Percentiles rank a stretch among this genome's conserved stretches.
Conservation (phyloP, 495 filamentous ascomycete species). For the Aspergillus leporis region DNA sequence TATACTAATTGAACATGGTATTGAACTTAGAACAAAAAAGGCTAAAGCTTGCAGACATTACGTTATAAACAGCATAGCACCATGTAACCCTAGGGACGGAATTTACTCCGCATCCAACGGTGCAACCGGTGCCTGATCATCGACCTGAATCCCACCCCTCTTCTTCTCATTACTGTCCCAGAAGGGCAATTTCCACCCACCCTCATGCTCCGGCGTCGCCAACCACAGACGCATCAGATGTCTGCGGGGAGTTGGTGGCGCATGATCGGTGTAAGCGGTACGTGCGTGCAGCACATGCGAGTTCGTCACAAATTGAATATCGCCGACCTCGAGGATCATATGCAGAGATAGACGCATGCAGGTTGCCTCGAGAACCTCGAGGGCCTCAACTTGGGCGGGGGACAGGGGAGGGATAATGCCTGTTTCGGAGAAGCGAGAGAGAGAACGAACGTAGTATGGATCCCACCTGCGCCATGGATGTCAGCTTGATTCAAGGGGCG, state of each 20-base stretch:
- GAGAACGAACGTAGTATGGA: constrained; percentile 72
- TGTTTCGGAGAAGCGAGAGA: constrained; percentile 63
- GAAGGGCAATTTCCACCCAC: constrained; percentile 83
- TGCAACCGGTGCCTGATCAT: constrained; percentile 67
- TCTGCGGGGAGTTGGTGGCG: constrained; percentile 61
- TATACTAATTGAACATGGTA: constrained; percentile 10
- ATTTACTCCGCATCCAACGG: constrained; percentile 73
- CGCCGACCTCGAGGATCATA: constrained; percentile 77
- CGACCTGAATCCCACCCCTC: constrained; percentile 82
- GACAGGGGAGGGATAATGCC: constrained; percentile 69
- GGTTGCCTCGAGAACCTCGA: constrained; percentile 65
- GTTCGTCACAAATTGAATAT: constrained; percentile 76
- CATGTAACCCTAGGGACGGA: background rate
- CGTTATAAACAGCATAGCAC: constrained; percentile 8
- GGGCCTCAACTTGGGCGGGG: constrained; percentile 61
- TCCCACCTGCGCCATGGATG: constrained; percentile 61
- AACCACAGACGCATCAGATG: constrained; percentile 89
- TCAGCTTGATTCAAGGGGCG: background rate
- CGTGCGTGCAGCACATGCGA: constrained; percentile 68
- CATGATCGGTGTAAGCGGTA: constrained; percentile 66
- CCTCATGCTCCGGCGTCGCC: constrained; percentile 75
- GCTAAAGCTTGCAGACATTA: constrained; percentile 1
- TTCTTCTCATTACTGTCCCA: constrained; percentile 80
- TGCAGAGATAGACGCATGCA: constrained; percentile 66
- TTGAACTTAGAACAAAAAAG: background rate